Conservation (phyloP, 371 early-diverging fungal species). For the Zancudomyces culisetae region DNA sequence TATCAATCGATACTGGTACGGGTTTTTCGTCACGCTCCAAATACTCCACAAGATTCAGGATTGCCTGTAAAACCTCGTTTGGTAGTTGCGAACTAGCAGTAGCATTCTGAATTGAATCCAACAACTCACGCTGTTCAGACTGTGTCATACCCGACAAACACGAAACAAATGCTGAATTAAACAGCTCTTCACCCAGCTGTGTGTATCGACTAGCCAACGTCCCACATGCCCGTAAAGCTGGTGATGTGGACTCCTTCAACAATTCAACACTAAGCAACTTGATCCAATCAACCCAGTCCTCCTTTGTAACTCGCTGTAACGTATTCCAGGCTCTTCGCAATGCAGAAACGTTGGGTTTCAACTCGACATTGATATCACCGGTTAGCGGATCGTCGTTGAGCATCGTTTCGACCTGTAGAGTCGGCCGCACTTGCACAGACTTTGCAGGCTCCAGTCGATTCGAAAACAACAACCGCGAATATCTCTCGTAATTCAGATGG, state of each 20-base stretch:
- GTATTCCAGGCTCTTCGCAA: constrained; percentile 88
- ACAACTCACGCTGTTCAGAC: constrained; percentile 82
- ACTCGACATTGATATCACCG: constrained; percentile 21
- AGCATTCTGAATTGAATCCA: constrained; percentile 66
- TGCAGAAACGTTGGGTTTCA: constrained; percentile 71
- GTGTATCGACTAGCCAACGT: constrained; percentile 60
- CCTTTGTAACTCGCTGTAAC: constrained; percentile 70
- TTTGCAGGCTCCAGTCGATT: constrained; percentile 10
- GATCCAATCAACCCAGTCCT: constrained; percentile 96
- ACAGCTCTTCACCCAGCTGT: constrained; percentile 75
- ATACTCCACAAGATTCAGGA: constrained; percentile 89
- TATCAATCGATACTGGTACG: constrained; percentile 80
- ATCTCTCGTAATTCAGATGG: constrained; percentile 9
- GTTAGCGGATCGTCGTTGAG: not conserved
- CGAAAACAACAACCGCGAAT: constrained; percentile 10
- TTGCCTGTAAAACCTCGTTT: constrained; percentile 74
- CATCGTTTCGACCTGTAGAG: not conserved
- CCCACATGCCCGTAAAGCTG: constrained; percentile 81
- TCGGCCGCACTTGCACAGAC: constrained; percentile 1
- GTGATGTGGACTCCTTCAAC: constrained; percentile 89
- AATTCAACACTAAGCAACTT: constrained; percentile 75
- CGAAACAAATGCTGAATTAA: constrained; percentile 93
- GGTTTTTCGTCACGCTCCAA: constrained; percentile 97
- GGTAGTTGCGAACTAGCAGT: constrained; percentile 69
- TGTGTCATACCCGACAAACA: constrained; percentile 89